Evolutionary conservation across 163 green algal genomes (phyloP).

Genomic region (Volvox carteri): DNA sequence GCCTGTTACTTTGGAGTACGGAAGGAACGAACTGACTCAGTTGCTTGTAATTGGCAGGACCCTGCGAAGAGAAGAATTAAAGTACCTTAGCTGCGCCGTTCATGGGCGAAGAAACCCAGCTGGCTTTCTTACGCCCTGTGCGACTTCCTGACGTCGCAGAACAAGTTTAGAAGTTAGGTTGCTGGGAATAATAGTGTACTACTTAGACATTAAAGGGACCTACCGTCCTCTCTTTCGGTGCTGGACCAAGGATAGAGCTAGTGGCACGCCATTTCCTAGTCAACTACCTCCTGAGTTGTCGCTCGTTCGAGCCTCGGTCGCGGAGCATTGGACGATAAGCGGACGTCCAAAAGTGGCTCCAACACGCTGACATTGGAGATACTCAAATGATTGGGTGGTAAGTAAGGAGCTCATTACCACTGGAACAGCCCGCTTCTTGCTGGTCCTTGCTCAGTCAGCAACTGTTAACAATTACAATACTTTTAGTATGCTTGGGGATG

Average conservation of each 20-base stretch:
- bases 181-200: background rate
- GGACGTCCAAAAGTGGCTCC: background rate
- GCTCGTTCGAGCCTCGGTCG: background rate
- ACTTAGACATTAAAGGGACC: background rate
- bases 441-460: background rate
- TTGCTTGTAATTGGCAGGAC: background rate
- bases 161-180: background rate
- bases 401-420: slow-evolving; percentile 7
- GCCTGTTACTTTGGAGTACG: too few relatives aligned
- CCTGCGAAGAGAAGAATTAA: background rate
- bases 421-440: background rate
- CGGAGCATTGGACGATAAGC: background rate
- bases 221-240: background rate
- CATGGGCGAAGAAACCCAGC: background rate
- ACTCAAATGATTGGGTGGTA: slow-evolving; percentile 37
- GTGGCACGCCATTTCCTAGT: background rate
- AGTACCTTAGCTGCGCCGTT: background rate
- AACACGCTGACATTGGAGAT: background rate
- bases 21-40: background rate
- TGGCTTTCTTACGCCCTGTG: background rate
- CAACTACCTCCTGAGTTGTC: background rate
- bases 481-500: too few relatives aligned
- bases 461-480: too few relatives aligned
- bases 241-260: too few relatives aligned
- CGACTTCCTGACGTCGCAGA: background rate